Evolutionary conservation across 495 filamentous ascomycete species (phyloP), one percentile per base, ranked within the genome.

Genomic region (Penicillium maclennaniae): DNA sequence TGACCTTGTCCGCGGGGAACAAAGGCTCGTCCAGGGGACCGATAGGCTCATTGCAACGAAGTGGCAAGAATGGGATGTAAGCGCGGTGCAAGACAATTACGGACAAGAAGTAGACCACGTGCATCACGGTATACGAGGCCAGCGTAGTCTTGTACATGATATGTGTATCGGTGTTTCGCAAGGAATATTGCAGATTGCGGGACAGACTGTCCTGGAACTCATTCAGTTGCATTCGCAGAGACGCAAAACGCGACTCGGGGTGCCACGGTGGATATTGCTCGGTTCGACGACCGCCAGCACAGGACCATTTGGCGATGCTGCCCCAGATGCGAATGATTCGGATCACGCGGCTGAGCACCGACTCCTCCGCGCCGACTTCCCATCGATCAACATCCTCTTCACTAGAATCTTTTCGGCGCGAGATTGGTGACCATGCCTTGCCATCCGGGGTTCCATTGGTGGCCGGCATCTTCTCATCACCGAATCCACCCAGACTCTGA

Each of bases 241-340:
- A 66, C 49, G 72, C 76, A 57, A 91, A 89, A 16, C 71, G 78
- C n/a, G 84, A 84, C 3, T 79, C 74, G 0, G 71, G 65, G 17
- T 80, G 74, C 86, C 86, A 89, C 20, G 86, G 86, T 0, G 85
- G 79, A 38, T 72, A 65, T 19, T 79, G 74, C 48, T 83, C 83
- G 6, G 63, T 72, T 65, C 85, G 79, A 60, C 88, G 77, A 31
- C 87, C 87, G 41, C 87, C 87, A 36, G 81, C 76, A 61, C 85
- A 88, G 26, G 86, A 86, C 82, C 85, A 92, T 62, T 83, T 84
- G 20, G 87, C 82, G 40, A 91, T 83, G 54, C 83, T 80, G 5
- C 89, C 87, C 82, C 88, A 95, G 20, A 93, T 75, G 45, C 91
- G 85, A 23, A 89, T 81, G 34, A 89, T 77, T 31, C 86, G 86